Base-by-base conservation (phyloP, 2,329 filamentous ascomycete genomes). In the Epichloe hybrida region DNA sequence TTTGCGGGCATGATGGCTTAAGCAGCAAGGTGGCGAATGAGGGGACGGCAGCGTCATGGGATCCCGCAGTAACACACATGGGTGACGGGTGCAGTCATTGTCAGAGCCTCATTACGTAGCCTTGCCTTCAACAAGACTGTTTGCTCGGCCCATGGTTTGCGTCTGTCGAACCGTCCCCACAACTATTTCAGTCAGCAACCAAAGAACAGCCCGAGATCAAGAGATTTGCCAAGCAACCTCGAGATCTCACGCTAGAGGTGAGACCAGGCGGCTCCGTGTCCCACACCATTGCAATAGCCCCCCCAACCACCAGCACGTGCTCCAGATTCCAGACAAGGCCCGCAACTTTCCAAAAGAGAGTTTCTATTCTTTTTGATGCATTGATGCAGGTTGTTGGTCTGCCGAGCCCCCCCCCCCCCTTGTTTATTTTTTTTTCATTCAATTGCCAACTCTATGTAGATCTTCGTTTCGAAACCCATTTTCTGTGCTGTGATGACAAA, bases 41-140 rank as follows among this genome's bases (percentile, higher is more conserved):
- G 11, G 20, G 20, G 21, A 27, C 12, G 21, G 3, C 34, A 27
- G n/a, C 8, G 15, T 45, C 42, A 17, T 45, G 42, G 15, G 21
- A 27, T 4, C 17, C 1, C 20, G 21, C n/a, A 38, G 37, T 4
- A 38, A 3, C 12, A 38, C 13, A n/a, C 9, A 4, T 31, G 27
- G 27, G 1, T 31, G 27, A 31, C 27, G 27, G 9, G 27, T 31
- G 12, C 40, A 27, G 42, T 41, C 39, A 37, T 20, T 20, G 41
- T 40, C n/a, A 21, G 41, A 46, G 49, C 36, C 42, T 45, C 42
- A 31, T 40, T 47, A n/a, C 43, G 35, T 38, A 40, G 49, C 43
- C n/a, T 23, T 15, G 17, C 43, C 2, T 3, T 20, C 23, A 27
- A 7, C 23, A 27, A 27, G 23, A 27, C 23, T 27, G 23, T 27